These are phyloP conservation scores for Solidago caesia DNA, from an alignment of 129 eudicot species.

Conservation along the genomic window DNA sequence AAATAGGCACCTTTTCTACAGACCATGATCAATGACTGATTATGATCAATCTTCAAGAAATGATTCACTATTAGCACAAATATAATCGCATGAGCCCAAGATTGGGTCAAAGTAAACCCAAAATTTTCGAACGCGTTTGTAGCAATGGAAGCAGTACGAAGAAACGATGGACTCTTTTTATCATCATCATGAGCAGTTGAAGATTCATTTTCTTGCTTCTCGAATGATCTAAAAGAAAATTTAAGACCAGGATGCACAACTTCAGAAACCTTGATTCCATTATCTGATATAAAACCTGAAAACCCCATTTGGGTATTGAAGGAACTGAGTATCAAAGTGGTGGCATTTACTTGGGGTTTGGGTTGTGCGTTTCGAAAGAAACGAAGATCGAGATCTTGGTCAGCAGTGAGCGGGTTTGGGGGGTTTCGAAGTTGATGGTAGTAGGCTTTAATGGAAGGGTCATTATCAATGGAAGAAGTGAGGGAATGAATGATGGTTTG, in stretches of 20 bases:
- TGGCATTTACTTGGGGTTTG: constrained; percentile 39
- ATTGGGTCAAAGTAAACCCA: constrained; percentile 50
- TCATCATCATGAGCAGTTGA: too few relatives aligned
- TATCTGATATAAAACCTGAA: constrained; percentile 40
- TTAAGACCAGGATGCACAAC: constrained; percentile 44
- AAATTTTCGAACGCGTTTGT: too few relatives aligned
- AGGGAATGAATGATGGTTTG: constrained; percentile 52
- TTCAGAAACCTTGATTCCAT: constrained; percentile 45
- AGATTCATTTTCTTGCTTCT: constrained; percentile 41
- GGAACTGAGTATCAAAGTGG: constrained; percentile 25
- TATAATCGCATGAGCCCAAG: constrained; percentile 68
- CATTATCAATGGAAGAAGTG: constrained; percentile 62
- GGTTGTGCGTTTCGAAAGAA: constrained; percentile 42
- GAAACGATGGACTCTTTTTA: too few relatives aligned
- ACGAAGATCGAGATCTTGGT: constrained; percentile 56
- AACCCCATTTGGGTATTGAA: constrained; percentile 43
- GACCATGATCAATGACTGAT: too few relatives aligned
- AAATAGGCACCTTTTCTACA: constrained; percentile 56
- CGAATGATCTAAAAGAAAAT: constrained; percentile 33
- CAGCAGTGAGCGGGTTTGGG: constrained; percentile 44
- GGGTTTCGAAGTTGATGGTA: constrained; percentile 25
- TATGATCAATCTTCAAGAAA: too few relatives aligned
- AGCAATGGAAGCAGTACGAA: too few relatives aligned
- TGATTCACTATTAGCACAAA: constrained; percentile 44
- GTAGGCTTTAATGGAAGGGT: constrained; percentile 60